Conservation (phyloP, 73 alveolate species). For the Symbiodinium pilosum region DNA sequence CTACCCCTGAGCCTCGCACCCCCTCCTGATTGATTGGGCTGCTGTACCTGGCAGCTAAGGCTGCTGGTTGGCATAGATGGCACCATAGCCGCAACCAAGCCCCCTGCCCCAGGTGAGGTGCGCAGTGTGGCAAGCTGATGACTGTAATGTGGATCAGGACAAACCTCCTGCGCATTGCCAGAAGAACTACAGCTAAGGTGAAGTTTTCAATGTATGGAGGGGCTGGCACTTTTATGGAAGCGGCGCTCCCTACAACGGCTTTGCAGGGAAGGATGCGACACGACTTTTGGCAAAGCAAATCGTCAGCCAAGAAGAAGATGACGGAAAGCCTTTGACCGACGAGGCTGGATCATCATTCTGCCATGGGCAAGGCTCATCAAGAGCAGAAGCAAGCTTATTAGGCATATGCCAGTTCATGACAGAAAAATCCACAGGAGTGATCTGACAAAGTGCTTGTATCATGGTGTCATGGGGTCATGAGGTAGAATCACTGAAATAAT, state of each 20-base stretch:
- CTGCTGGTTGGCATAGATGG: constrained; percentile 66
- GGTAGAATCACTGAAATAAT: no score
- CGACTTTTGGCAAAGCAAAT: constrained; percentile 59
- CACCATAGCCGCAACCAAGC: constrained; percentile 9
- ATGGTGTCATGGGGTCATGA: no score
- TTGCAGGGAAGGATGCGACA: constrained; percentile 82
- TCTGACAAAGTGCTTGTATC: no score
- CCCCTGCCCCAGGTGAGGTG: neutral
- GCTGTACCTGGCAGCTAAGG: neutral
- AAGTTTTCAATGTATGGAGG: constrained; percentile 91
- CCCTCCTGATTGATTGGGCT: no score
- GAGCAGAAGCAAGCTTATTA: neutral
- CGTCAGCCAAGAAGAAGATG: constrained; percentile 66
- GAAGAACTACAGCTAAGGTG: constrained; percentile 18
- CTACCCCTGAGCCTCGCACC: no score
- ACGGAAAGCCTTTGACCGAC: constrained; percentile 19
- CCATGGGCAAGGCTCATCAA: neutral
- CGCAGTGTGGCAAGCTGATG: no score
- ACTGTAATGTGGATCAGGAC: no score
- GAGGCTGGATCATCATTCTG: constrained; percentile 59
- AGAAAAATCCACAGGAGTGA: no score
- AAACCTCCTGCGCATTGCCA: no score
- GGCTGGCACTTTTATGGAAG: constrained; percentile 75
- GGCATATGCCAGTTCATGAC: neutral
- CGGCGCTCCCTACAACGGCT: constrained; percentile 33